Percentiles rank a stretch among this genome's conserved stretches.
Conservation (phyloP, 2,329 filamentous ascomycete species). For the Xylaria hypoxylon region DNA sequence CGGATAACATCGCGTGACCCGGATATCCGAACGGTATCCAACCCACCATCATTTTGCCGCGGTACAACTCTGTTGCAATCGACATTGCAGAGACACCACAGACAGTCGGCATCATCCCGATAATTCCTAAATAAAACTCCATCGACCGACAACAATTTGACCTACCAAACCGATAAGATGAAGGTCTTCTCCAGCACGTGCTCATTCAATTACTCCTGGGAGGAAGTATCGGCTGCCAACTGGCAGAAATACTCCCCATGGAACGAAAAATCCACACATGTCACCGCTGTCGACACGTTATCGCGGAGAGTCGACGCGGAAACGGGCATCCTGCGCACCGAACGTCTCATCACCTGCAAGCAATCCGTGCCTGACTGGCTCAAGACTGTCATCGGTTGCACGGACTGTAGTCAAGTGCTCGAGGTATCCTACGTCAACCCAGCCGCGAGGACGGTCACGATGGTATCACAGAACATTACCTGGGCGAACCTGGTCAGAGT, state of each 20-base stretch:
- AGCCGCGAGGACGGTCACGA: constrained; percentile 84
- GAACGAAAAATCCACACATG: constrained; percentile 98
- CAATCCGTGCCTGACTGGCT: constrained; percentile 82
- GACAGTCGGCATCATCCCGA: background rate
- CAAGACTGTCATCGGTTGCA: constrained; percentile 79
- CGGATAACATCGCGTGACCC: constrained; percentile 38
- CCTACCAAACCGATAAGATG: constrained; percentile 65
- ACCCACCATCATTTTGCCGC: constrained; percentile 21
- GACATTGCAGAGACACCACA: constrained; percentile 24
- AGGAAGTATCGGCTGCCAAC: constrained; percentile 96
- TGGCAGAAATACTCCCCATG: constrained; percentile 99
- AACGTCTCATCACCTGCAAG: constrained; percentile 72
- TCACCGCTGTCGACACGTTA: constrained; percentile 93
- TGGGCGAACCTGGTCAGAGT: constrained; percentile 91
- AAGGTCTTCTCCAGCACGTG: constrained; percentile 93
- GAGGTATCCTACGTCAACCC: constrained; percentile 97
- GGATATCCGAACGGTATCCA: constrained; percentile 42
- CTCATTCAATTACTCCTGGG: constrained; percentile 98
- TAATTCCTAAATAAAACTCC: background rate
- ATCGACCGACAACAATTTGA: background rate
- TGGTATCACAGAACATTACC: constrained; percentile 96
- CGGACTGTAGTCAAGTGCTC: constrained; percentile 88
- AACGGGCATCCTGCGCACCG: constrained; percentile 71
- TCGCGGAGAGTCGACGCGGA: constrained; percentile 70
- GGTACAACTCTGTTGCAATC: constrained; percentile 15